Evolutionary conservation across 2,329 filamentous ascomycete genomes (phyloP), one percentile per base, ranked within the genome.

Genomic region (Apiospora saccharicola): DNA sequence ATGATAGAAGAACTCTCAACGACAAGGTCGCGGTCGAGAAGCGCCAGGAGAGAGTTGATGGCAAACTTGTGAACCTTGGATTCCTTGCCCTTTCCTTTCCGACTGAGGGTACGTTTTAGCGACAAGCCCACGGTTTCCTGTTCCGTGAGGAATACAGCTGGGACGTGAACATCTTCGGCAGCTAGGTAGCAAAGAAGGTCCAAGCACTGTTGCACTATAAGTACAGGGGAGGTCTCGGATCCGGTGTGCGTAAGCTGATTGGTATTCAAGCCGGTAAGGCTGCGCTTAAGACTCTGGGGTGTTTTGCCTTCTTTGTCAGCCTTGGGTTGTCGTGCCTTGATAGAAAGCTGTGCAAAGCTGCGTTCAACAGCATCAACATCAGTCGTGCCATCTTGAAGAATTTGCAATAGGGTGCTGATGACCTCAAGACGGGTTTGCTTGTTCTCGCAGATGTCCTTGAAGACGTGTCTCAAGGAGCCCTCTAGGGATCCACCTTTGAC

Each of bases 1-100:
- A 99, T 98, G 72, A 98, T 96, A 8, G 92, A 89, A n/a, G 96
- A 95, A 83, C 95, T 99, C 83, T 99, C 96, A 84, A 98, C 97
- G 75, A 99, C 95, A 74, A 98, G 87, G 75, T 95, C 94, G n/a
- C 96, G 93, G 80, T 98, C 96, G 30, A 99, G 88, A 6, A 99
- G 88, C 74, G 91, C 92, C 67, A 99, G 87, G 43, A 99, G 85
- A 19, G 95, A 95, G 81, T 99, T 99, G 80, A 99, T 89, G 13
- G 97, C 95, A 80, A 93, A 99, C 80, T 94, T 96, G 76, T 92
- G 91, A 41, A 94, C 91, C 82, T 93, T 97, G 76, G 86, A 90
- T 75, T 98, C 96, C 82, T 96, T 96, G 70, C 86, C 89, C 82
- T 98, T 98, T 78, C 94, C 94, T 84, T 98, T 98, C 75, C 93